A percentile compares a stretch with the other conserved stretches of the same genome.
These are phyloP conservation scores for Aspergillus piperis DNA, from an alignment of 2,329 filamentous ascomycete genomes.

Conservation along the genomic window DNA sequence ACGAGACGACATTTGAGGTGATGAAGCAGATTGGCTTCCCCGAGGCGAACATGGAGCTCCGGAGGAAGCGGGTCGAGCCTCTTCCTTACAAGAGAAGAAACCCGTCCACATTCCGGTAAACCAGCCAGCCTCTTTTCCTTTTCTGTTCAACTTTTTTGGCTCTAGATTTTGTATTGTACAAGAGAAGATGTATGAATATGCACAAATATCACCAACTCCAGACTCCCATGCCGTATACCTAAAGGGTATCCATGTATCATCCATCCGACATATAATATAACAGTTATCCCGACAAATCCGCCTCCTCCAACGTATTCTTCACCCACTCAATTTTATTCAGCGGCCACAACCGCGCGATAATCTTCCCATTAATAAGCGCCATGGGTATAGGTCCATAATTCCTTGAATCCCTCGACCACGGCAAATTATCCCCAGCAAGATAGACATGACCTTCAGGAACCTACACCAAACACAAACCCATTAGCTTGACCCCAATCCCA, in stretches of 20 bases:
- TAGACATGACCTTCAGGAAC: slow-evolving; percentile 91
- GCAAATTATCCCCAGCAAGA: slow-evolving; percentile 84
- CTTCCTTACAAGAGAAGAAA: slow-evolving; percentile 65
- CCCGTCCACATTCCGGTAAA: slow-evolving; percentile 47
- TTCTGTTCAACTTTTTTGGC: slow-evolving; percentile 25
- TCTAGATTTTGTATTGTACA: slow-evolving; percentile 45
- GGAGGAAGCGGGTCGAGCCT: slow-evolving; percentile 72
- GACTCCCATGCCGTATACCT: slow-evolving; percentile 26
- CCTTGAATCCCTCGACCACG: slow-evolving; percentile 81
- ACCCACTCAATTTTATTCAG: slow-evolving; percentile 39
- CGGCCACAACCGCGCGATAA: slow-evolving; percentile 57
- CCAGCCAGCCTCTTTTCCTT: slow-evolving; percentile 7
- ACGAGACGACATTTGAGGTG: slow-evolving; percentile 80
- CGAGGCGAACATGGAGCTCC: slow-evolving; percentile 81
- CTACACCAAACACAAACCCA: slow-evolving; percentile 45
- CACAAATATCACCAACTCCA: slow-evolving; percentile 31
- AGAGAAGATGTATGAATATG: slow-evolving; percentile 47
- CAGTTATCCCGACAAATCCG: slow-evolving; percentile 22
- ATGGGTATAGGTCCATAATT: slow-evolving; percentile 84
- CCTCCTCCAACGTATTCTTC: slow-evolving; percentile 40
- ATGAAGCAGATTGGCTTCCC: slow-evolving; percentile 77
- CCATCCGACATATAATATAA: neutral
- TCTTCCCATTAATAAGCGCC: slow-evolving; percentile 80
- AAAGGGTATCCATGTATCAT: no score
- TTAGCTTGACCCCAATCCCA: neutral